Evolutionary conservation across 176 grass and related monocot genomes (phyloP), one percentile per base, ranked within the genome.

Genomic region (Eleusine indica): DNA sequence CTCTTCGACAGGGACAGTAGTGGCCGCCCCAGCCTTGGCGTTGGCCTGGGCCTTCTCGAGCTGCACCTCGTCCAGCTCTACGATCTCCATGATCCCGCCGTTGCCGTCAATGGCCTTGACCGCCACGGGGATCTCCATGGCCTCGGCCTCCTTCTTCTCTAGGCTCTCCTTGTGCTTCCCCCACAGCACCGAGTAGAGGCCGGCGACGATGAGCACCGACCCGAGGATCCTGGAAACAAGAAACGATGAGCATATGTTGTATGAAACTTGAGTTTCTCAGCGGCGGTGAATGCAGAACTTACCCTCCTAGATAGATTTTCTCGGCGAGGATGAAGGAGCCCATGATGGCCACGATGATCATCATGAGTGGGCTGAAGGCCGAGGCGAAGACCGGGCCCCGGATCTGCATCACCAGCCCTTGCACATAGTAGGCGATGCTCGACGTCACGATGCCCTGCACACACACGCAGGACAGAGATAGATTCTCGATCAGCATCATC

Each of bases 391-490:
- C 96, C 3, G 96, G 96, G 4, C 96, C 96, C 19, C 84, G 76
- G 66, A 62, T 87, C 80, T 99, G 87, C 35, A 99, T 89, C 65
- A 99, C 96, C 76, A 99, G 87, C 8, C 91, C 96, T 91, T 99
- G 97, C 58, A 99, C 97, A 86, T 99, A 99, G 85, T 99, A 99
- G 71, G 97, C 97, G 87, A 99, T 89, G 97, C 97, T 99, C 38
- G 97, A 99, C 84, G 97, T 91, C 80, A 99, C 97, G 68, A 94
- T 99, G 44, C 97, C 97, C 97, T 99, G 91, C 76, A 83, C 66
- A 42, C 15, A 28, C 15, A 43, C 4, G 5, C 9, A 72, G 18
- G 48, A 12, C 48, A 51, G 48, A 51, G 18, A 35, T 35, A 74
- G 48, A 30, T 72, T 49, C 38, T 52, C 39, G 40, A 14, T 83